Percentiles rank a stretch among this genome's conserved stretches.
Conservation (phyloP, 306 rosid genomes). For the Vigna reflexopilosa region DNA sequence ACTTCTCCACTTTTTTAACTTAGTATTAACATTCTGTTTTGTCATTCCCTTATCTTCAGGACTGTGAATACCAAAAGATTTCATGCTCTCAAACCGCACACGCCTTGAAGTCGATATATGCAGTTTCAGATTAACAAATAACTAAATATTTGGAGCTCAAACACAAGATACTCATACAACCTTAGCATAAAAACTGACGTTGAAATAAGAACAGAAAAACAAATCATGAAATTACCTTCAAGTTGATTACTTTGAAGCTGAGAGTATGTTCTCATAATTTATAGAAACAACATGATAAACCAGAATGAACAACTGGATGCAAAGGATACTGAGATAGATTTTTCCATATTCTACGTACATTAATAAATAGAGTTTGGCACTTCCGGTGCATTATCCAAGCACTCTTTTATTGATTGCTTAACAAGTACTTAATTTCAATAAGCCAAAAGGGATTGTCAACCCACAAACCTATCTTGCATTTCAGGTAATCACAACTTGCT, state of each 20-base stretch:
- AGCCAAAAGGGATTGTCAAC: constrained; percentile 42
- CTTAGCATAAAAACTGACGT: constrained; percentile 44
- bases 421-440: constrained; percentile 44
- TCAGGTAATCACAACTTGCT: constrained; percentile 22
- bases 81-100: constrained; percentile 15
- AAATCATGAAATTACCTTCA: constrained; percentile 40
- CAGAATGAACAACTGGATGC: constrained; percentile 29
- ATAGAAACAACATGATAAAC: constrained; percentile 21
- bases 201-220: constrained; percentile 41
- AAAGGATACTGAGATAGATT: constrained; percentile 38
- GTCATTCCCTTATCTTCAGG: constrained; percentile 48
- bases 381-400: constrained; percentile 36
- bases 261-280: neutral
- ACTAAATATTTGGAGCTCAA: constrained; percentile 42
- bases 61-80: constrained; percentile 35
- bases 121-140: constrained; percentile 47
- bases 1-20: constrained; percentile 59
- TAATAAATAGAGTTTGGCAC: constrained; percentile 44
- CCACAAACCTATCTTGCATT: constrained; percentile 35
- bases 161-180: constrained; percentile 47
- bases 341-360: neutral
- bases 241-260: constrained; percentile 12
- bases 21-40: constrained; percentile 46
- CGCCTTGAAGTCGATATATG: constrained; percentile 17
- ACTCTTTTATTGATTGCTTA: constrained; percentile 43